Conservation (phyloP, 768 basidiomycete genomes). For the Boletus speciosus region DNA sequence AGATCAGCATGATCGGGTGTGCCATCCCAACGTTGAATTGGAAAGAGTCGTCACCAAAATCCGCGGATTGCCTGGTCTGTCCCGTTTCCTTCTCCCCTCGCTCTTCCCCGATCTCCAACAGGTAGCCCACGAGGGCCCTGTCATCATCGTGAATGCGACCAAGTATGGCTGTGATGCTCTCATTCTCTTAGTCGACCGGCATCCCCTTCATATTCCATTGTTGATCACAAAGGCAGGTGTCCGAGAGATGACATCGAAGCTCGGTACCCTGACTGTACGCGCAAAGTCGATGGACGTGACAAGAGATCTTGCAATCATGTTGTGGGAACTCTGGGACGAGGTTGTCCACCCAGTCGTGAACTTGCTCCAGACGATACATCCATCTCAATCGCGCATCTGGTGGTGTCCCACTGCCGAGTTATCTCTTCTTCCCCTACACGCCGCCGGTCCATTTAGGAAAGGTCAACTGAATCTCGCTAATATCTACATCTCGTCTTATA, state of each 20-base stretch:
- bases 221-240: no score
- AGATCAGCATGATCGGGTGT: neutral
- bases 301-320: neutral
- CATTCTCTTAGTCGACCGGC: neutral
- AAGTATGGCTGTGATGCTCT: neutral
- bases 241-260: neutral
- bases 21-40: neutral
- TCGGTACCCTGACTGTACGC: neutral
- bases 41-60: neutral
- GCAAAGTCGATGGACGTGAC: neutral
- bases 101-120: no score
- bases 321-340: neutral
- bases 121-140: no score
- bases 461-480: constrained; percentile 1
- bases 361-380: neutral
- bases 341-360: neutral
- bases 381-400: neutral
- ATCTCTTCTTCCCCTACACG: neutral
- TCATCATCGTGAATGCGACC: no score
- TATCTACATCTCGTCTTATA: constrained; percentile 15
- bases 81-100: neutral
- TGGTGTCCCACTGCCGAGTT: neutral
- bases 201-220: neutral
- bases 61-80: neutral
- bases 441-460: neutral